Evolutionary conservation across 164 flowering plant species (phyloP).

Genomic region (Warburgia ugandensis): DNA sequence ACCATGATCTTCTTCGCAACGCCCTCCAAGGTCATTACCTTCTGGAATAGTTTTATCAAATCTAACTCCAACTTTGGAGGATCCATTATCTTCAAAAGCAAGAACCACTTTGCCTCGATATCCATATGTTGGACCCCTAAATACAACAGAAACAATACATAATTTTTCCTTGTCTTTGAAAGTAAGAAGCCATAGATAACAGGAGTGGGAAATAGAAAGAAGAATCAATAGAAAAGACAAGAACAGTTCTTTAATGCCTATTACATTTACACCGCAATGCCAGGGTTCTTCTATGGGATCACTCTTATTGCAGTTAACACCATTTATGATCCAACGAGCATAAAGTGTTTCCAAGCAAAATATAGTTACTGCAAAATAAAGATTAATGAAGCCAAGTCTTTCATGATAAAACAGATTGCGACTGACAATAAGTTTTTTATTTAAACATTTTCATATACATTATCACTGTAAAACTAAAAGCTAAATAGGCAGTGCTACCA

Average conservation of each 20-base stretch:
- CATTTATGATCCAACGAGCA: too few relatives aligned
- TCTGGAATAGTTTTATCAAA: conserved; percentile 71
- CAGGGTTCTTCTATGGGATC: too few relatives aligned
- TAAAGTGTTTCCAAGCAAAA: too few relatives aligned
- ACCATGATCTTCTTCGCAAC: conserved; percentile 77
- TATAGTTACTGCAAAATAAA: too few relatives aligned
- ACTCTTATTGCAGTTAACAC: too few relatives aligned
- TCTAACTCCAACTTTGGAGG: conserved; percentile 83
- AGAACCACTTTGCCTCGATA: conserved; percentile 64
- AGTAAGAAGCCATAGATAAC: background rate
- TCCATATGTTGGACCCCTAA: conserved; percentile 73
- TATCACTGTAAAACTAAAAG: too few relatives aligned
- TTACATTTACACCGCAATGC: too few relatives aligned
- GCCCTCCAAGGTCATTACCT: conserved; percentile 81
- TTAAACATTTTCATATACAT: too few relatives aligned
- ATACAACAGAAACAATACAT: background rate
- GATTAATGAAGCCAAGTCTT: too few relatives aligned
- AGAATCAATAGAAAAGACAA: background rate
- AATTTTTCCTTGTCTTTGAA: background rate
- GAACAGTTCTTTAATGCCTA: background rate
- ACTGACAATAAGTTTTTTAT: too few relatives aligned
- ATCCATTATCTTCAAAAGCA: conserved; percentile 67
- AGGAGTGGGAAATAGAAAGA: background rate
- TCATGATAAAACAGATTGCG: too few relatives aligned
- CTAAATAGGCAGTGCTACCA: too few relatives aligned